Evolutionary conservation across 768 basidiomycete species (phyloP), one percentile per base, ranked within the genome.

Genomic region (Russula olivacea): DNA sequence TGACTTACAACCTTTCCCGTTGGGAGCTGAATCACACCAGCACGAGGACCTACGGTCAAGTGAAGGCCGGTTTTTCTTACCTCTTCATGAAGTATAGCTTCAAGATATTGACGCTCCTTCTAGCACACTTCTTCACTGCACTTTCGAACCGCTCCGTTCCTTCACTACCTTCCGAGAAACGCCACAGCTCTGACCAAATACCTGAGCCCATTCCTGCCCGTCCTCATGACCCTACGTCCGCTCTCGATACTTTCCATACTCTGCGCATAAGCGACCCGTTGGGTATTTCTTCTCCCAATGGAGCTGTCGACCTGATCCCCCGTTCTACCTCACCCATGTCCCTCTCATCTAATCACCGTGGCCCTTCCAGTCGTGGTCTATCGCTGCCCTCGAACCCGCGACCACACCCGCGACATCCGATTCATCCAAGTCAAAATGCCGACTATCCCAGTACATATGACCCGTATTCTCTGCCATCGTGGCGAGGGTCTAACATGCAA

Each of bases 271-370:
- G 72, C 57, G 83, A 83, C 49, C 75, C 76, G 25, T 66, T 66
- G n/a, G 45, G 7, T 1, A 54, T 21, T 9, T 19, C 45, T 34
- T 40, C 58, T 69, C 74, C 32, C 71, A 74, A 23, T 72, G 72
- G 50, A 68, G 70, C 40, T 40, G 52, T 69, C 40, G 85, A 86
- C 64, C 80, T 81, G 50, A 72, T 85, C 15, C 77, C 79, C 60
- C 80, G 84, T 32, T 77, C 80, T 5, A 79, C 79, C 19, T 85
- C 85, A 21, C 82, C 85, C 36, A 80, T 85, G 79, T 83, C 84
- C 17, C 72, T 76, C 67, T 32, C 71, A 73, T 60, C 68, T 71
- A 45, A 57, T 69, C 23, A 67, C 70, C 60, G 36, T 63, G 47
- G 40, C 69, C 25, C 65, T 61, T 55, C 71, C 68, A 64, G 59